Evolutionary conservation across 2,329 filamentous ascomycete genomes (phyloP).

Genomic region (Colletotrichum sp.): DNA sequence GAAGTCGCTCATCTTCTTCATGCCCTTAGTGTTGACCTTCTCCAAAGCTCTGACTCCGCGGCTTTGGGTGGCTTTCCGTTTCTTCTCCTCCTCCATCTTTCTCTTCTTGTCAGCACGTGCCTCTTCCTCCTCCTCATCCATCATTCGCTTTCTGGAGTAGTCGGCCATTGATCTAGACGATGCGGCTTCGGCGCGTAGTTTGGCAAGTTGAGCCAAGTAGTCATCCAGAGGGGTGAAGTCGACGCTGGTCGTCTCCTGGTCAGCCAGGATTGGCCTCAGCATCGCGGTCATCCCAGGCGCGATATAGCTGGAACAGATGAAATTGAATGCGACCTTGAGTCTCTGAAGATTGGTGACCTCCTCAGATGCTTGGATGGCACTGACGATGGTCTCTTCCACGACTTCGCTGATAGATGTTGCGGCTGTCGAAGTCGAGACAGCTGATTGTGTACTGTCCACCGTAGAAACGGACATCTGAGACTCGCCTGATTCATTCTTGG

Average conservation of each 20-base stretch:
- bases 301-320: constrained; percentile 68
- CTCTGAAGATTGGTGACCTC: constrained; percentile 66
- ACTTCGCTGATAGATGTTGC: constrained; percentile 47
- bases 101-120: constrained; percentile 79
- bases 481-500: constrained; percentile 37
- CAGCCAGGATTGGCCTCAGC: constrained; percentile 46
- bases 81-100: constrained; percentile 88
- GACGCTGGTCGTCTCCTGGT: constrained; percentile 39
- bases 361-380: constrained; percentile 50
- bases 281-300: constrained; percentile 44
- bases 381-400: constrained; percentile 36
- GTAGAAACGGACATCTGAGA: constrained; percentile 48
- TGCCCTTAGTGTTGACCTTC: constrained; percentile 89
- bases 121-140: constrained; percentile 72
- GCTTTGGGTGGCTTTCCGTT: constrained; percentile 76
- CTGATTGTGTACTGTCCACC: constrained; percentile 36
- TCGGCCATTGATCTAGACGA: constrained; percentile 72
- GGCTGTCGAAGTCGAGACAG: constrained; percentile 47
- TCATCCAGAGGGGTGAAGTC: constrained; percentile 75
- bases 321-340: constrained; percentile 67
- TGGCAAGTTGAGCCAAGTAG: constrained; percentile 70
- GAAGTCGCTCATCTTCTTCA: constrained; percentile 97
- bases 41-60: constrained; percentile 79
- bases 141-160: constrained; percentile 71
- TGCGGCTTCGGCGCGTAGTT: constrained; percentile 73